These are phyloP conservation scores for Sclerotiophoma versabilis DNA, from an alignment of 2,329 filamentous ascomycete genomes.

Conservation along the genomic window DNA sequence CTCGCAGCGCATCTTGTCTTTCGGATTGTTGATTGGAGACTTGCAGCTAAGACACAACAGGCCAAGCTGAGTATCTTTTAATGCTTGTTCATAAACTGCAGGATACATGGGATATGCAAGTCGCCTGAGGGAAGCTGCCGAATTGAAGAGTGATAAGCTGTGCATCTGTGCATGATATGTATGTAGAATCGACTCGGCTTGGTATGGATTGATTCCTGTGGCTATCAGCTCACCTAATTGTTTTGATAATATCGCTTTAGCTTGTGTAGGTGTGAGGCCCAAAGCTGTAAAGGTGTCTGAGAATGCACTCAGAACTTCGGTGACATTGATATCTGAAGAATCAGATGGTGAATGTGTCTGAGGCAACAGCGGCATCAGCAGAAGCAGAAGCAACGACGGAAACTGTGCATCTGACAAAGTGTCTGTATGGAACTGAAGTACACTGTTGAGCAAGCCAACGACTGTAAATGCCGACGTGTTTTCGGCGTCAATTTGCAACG, in stretches of 20 bases:
- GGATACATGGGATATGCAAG: conserved; percentile 63
- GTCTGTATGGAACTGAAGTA: conserved; percentile 52
- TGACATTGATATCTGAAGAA: conserved; percentile 35
- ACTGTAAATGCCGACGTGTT: conserved; percentile 49
- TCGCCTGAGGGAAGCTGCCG: conserved; percentile 63
- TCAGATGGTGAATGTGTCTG: conserved; percentile 47
- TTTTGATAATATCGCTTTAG: conserved; percentile 51
- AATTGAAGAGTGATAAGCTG: conserved; percentile 56
- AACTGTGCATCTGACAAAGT: conserved; percentile 56
- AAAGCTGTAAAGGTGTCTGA: conserved; percentile 48
- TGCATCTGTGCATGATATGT: conserved; percentile 65
- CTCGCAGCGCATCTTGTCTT: conserved; percentile 60
- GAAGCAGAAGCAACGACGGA: conserved; percentile 55
- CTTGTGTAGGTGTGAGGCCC: conserved; percentile 49
- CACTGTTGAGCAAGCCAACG: conserved; percentile 52
- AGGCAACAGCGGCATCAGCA: conserved; percentile 56
- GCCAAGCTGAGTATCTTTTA: conserved; percentile 62
- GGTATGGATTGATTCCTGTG: conserved; percentile 57
- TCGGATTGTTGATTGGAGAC: conserved; percentile 61
- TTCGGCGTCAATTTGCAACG: conserved; percentile 45
- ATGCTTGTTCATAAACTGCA: conserved; percentile 63
- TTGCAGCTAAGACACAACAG: conserved; percentile 65
- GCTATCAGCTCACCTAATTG: conserved; percentile 51
- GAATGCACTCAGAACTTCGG: conserved; percentile 48
- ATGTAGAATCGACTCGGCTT: conserved; percentile 63